A percentile compares a stretch with the other conserved stretches of the same genome.
phyloP scores from a whole-genome alignment of 106 monocot genomes.

The Dioscorea alata region DNA sequence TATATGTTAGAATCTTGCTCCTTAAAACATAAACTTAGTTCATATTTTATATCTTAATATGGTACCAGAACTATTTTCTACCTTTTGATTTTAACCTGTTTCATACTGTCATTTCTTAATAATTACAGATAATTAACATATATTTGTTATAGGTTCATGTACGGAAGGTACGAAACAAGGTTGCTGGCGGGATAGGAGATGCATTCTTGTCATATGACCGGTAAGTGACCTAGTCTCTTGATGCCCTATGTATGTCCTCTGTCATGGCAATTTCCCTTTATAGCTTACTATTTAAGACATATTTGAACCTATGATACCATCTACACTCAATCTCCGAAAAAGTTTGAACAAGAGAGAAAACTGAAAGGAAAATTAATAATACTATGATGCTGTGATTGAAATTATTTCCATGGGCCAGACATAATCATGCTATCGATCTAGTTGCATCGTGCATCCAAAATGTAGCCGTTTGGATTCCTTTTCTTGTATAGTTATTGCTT shows the following conservation, averaged over 20 bases:
- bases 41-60: neutral
- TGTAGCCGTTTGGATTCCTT: no score
- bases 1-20: no score
- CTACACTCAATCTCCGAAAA: neutral
- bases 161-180: slow-evolving; percentile 86
- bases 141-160: slow-evolving; percentile 55
- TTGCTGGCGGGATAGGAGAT: slow-evolving; percentile 68
- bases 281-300: neutral
- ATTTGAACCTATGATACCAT: neutral
- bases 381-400: neutral
- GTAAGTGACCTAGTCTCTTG: slow-evolving; percentile 19
- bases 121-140: neutral
- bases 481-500: no score
- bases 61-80: neutral
- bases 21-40: no score
- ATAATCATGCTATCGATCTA: neutral
- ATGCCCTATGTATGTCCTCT: neutral
- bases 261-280: neutral
- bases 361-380: neutral
- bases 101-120: no score
- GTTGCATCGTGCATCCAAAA: neutral
- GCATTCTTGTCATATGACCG: slow-evolving; percentile 69
- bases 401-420: no score
- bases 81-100: no score
- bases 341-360: neutral